phyloP scores from a whole-genome alignment of 2,329 filamentous ascomycete genomes.

The Neophaeococcomyces aloes region DNA sequence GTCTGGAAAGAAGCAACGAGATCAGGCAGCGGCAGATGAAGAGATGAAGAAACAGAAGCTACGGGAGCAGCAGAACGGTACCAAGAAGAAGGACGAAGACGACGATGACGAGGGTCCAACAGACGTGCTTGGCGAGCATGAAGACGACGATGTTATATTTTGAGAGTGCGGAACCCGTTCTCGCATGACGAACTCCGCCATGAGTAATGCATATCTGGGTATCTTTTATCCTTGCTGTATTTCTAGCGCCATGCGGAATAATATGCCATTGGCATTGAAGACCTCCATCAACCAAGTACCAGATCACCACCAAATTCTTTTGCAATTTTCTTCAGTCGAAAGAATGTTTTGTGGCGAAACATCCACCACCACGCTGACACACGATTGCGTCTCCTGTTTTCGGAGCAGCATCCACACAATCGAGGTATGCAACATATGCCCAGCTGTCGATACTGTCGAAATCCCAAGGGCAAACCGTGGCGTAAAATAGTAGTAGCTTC shows the following conservation, averaged over 20 bases:
- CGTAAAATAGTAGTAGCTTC: too few relatives aligned
- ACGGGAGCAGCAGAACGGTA: conserved; percentile 27
- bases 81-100: conserved; percentile 20
- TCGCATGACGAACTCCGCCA: background rate
- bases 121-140: conserved; percentile 63
- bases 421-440: too few relatives aligned
- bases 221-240: background rate
- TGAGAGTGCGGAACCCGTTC: conserved; percentile 29
- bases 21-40: conserved; percentile 59
- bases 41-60: conserved; percentile 47
- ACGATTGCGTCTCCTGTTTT: too few relatives aligned
- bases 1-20: conserved; percentile 71
- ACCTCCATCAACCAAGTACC: too few relatives aligned
- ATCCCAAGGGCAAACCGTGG: too few relatives aligned
- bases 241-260: conserved; percentile 5
- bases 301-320: too few relatives aligned
- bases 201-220: background rate
- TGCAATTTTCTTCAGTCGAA: too few relatives aligned
- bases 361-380: too few relatives aligned
- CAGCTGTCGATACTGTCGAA: too few relatives aligned
- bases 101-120: conserved; percentile 32
- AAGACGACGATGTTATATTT: conserved; percentile 82
- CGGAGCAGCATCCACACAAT: too few relatives aligned
- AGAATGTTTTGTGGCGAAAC: too few relatives aligned
- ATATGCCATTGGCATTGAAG: too few relatives aligned